Percentiles rank a stretch among this genome's conserved stretches.
Conservation (phyloP, 2,329 filamentous ascomycete species). For the Botrytis elliptica region DNA sequence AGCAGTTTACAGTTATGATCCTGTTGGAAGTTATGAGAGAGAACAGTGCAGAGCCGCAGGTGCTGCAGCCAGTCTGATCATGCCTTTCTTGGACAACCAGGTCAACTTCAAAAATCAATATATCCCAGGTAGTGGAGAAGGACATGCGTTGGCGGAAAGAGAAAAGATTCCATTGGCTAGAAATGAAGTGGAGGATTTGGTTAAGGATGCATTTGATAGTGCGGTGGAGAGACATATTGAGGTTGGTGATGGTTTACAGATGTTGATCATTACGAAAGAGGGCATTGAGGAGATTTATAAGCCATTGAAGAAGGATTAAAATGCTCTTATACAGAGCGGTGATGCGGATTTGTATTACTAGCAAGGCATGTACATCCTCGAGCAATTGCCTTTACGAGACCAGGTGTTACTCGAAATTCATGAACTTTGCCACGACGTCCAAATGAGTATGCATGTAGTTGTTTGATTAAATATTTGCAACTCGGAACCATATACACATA, state of each 20-base stretch:
- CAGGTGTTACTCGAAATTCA: slow-evolving; percentile 18
- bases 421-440: slow-evolving; percentile 12
- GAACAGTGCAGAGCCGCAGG: slow-evolving; percentile 95
- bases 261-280: slow-evolving; percentile 85
- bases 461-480: not conserved
- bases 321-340: not conserved
- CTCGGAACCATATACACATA: not conserved
- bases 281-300: slow-evolving; percentile 84
- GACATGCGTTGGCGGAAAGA: slow-evolving; percentile 74
- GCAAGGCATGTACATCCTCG: slow-evolving; percentile 18
- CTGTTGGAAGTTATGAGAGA: slow-evolving; percentile 94
- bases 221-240: slow-evolving; percentile 98
- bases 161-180: slow-evolving; percentile 68
- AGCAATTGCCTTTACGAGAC: slow-evolving; percentile 20
- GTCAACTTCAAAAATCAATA: slow-evolving; percentile 99
- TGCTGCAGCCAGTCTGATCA: slow-evolving; percentile 90
- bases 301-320: slow-evolving; percentile 86
- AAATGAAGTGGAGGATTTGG: slow-evolving; percentile 76
- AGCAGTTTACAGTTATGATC: slow-evolving; percentile 95
- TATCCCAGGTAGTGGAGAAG: slow-evolving; percentile 78
- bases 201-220: slow-evolving; percentile 97
- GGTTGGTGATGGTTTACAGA: slow-evolving; percentile 93
- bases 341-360: slow-evolving; percentile 23
- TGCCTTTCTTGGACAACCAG: slow-evolving; percentile 99
- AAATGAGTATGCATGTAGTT: not conserved